phyloP scores from a whole-genome alignment of 2,329 filamentous ascomycete genomes.

The Aspergillus fumigatus region DNA sequence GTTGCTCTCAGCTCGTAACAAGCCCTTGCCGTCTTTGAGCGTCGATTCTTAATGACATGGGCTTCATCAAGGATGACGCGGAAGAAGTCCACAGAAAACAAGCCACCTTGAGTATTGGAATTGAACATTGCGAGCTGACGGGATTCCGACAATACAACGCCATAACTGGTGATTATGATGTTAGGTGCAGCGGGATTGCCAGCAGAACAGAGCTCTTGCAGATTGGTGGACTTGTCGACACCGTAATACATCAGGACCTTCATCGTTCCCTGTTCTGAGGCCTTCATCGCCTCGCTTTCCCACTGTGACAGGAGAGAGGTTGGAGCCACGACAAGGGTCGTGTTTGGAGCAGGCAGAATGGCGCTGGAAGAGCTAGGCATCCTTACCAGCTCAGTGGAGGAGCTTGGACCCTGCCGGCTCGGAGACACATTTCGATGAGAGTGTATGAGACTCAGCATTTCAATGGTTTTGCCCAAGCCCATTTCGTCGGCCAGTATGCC shows the following conservation, averaged over 20 bases:
- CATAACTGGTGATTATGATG: constrained; percentile 92
- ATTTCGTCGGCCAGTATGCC: constrained; percentile 94
- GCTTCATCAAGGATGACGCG: constrained; percentile 93
- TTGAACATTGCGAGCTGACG: constrained; percentile 60
- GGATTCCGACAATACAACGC: constrained; percentile 85
- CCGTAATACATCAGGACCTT: constrained; percentile 91
- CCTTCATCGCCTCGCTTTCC: constrained; percentile 91
- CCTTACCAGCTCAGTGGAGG: constrained; percentile 59
- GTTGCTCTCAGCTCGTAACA: constrained; percentile 84
- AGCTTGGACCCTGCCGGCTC: constrained; percentile 30
- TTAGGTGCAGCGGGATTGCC: constrained; percentile 78
- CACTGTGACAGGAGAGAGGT: constrained; percentile 97
- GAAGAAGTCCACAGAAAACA: constrained; percentile 94
- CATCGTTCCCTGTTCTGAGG: constrained; percentile 76
- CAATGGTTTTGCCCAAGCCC: constrained; percentile 96
- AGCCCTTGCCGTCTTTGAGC: constrained; percentile 89
- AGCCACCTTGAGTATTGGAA: constrained; percentile 56
- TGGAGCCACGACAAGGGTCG: constrained; percentile 90
- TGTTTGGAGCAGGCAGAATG: constrained; percentile 71
- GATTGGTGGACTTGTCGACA: constrained; percentile 71
- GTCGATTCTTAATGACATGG: constrained; percentile 84
- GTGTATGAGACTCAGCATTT: constrained; percentile 93
- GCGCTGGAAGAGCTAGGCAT: constrained; percentile 54
- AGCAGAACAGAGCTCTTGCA: constrained; percentile 72
- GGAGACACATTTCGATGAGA: constrained; percentile 62